These are phyloP conservation scores for Irpex sp. DNA, from an alignment of 1,284 basidiomycete genomes.

Conservation along the genomic window DNA sequence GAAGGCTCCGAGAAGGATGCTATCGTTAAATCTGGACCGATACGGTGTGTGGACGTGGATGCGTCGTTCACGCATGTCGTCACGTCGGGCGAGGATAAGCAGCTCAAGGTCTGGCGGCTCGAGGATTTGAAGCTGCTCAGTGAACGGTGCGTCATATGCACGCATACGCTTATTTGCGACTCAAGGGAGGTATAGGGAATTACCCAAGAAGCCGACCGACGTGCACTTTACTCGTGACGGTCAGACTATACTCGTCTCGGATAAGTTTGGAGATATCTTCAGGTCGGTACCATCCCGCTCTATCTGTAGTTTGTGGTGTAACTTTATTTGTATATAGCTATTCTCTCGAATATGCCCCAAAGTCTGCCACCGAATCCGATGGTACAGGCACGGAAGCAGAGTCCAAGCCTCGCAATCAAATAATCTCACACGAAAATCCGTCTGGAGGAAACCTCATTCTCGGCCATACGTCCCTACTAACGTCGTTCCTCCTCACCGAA, in stretches of 20 bases:
- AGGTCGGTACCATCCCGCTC: conserved; percentile 36
- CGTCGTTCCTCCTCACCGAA: conserved; percentile 59
- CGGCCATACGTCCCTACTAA: conserved; percentile 86
- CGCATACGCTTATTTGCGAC: background rate
- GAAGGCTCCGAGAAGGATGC: conserved; percentile 30
- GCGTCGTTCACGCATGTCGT: conserved; percentile 47
- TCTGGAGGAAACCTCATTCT: conserved; percentile 74
- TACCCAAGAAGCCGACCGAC: conserved; percentile 73
- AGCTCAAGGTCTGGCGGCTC: conserved; percentile 70
- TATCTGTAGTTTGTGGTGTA: background rate
- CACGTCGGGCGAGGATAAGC: conserved; percentile 78
- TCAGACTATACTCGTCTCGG: conserved; percentile 66
- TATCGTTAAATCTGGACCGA: conserved; percentile 47
- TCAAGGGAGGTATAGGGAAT: conserved; percentile 43
- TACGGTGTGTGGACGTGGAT: conserved; percentile 61
- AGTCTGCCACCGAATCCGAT: background rate
- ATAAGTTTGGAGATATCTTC: conserved; percentile 88
- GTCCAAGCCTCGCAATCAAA: conserved; percentile 30
- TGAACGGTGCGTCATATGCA: conserved; percentile 46
- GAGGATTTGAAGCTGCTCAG: conserved; percentile 52
- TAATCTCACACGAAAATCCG: conserved; percentile 68
- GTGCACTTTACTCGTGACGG: conserved; percentile 56
- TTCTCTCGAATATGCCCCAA: conserved; percentile 29
- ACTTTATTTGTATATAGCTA: conserved; percentile 39
- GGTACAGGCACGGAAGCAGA: conserved; percentile 2